Conservation (phyloP, 805 yeast species). For the Candida patagonica region DNA sequence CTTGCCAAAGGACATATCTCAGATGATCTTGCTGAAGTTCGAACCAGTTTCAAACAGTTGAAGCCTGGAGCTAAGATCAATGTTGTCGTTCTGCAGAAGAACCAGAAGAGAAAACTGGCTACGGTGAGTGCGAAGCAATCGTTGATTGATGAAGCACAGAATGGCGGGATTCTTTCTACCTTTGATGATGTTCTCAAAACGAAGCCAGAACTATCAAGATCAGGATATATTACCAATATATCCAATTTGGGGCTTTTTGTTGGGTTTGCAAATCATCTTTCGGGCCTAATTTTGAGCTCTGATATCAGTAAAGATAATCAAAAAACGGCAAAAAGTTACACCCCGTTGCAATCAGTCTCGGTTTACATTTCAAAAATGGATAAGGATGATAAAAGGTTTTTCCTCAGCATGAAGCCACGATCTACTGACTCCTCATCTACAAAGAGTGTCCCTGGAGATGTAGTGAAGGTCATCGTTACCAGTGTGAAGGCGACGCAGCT, state of each 20-base stretch:
- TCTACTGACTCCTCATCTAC: conserved; percentile 49
- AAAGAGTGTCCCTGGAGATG: conserved; percentile 55
- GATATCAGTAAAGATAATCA: conserved; percentile 37
- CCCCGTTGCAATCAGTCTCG: conserved; percentile 59
- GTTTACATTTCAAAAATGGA: conserved; percentile 62
- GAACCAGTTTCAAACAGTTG: conserved; percentile 53
- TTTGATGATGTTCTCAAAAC: conserved; percentile 39
- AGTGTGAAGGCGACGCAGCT: conserved; percentile 64
- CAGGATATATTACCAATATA: conserved; percentile 71
- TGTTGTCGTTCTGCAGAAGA: conserved; percentile 58
- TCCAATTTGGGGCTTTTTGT: conserved; percentile 80
- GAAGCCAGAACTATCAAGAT: conserved; percentile 34
- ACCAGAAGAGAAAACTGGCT: conserved; percentile 49
- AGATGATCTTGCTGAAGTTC: conserved; percentile 59
- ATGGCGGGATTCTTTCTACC: conserved; percentile 42
- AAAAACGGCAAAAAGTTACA: conserved; percentile 46
- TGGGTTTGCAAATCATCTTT: conserved; percentile 67
- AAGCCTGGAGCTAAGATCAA: conserved; percentile 51
- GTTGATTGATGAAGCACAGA: conserved; percentile 54
- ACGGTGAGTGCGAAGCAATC: conserved; percentile 57
- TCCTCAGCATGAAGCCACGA: conserved; percentile 43
- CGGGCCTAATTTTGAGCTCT: conserved; percentile 74
- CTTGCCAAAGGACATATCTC: conserved; percentile 65
- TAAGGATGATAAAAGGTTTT: conserved; percentile 59
- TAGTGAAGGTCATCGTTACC: conserved; percentile 51